phyloP scores from a whole-genome alignment of 257 asterid species.

The Plantago elongata region DNA sequence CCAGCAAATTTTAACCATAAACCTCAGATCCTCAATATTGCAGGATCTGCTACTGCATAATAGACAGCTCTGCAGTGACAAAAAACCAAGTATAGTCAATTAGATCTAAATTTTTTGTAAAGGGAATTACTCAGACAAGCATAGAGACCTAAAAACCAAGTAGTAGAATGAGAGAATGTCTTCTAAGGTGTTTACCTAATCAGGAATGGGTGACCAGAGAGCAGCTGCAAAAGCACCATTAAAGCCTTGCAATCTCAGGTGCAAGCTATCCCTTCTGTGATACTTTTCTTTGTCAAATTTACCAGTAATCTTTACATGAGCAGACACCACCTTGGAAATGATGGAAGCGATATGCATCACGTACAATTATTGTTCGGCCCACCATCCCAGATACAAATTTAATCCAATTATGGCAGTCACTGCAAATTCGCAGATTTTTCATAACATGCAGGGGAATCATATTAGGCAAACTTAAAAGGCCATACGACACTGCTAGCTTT shows the following conservation, averaged over 20 bases:
- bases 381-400: conserved; percentile 49
- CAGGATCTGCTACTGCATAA: conserved; percentile 80
- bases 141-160: no score
- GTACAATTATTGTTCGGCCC: conserved; percentile 51
- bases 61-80: no score
- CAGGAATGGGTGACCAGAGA: neutral
- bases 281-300: conserved; percentile 16
- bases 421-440: conserved; percentile 85
- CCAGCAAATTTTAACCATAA: conserved; percentile 99
- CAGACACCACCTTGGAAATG: conserved; percentile 71
- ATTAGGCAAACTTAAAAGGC: conserved; percentile 49
- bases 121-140: no score
- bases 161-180: no score
- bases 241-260: conserved; percentile 11
- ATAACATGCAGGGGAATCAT: conserved; percentile 61
- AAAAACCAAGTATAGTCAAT: no score
- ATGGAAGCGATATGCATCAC: conserved; percentile 87
- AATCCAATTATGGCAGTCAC: conserved; percentile 83
- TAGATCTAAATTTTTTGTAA: no score
- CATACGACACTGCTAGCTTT: conserved; percentile 78
- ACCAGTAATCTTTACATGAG: conserved; percentile 86
- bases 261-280: conserved; percentile 13
- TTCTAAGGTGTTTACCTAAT: neutral
- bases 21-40: conserved; percentile 88
- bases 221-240: conserved; percentile 13